Evolutionary conservation across 2,329 filamentous ascomycete genomes (phyloP), one percentile per base, ranked within the genome.

Genomic region (Microcyclospora tardicrescens): DNA sequence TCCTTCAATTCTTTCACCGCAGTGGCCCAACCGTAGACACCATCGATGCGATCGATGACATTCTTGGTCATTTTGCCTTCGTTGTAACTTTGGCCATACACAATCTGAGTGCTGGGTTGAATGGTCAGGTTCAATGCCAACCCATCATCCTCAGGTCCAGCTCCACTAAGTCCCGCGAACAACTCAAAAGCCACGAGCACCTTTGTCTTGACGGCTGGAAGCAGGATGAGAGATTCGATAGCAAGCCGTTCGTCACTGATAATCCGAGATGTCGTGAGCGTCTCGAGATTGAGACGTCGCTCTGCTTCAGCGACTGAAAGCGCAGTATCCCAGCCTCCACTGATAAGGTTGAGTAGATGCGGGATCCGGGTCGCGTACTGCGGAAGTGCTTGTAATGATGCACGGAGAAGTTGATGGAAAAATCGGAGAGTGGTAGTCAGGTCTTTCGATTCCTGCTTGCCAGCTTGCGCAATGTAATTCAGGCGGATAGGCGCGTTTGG

Each of bases 71-170:
- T 79, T 60, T 84, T 86, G 36, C 67, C 72, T 46, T 77, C 75
- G 46, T 84, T 83, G 57, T 87, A 86, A 43, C 73, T 69, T 61
- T 89, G 82, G 0, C 84, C 84, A 55, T 91, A 91, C 2, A 85
- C 65, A 1, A 87, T 75, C 37, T 66, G 68, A 0, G 77, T 81
- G 15, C 63, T 64, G 1, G 55, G 47, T 31, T 43, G 43, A 5
- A 55, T 44, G 4, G 39, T 42, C 1, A 71, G 66, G 5, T 61
- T 61, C 16, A 81, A 62, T 11, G 60, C 57, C 28, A 84, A 66
- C 10, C 79, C 61, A 3, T 69, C 67, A n/a, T 66, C 63, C 1
- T 62, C 61, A 0, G 61, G 61, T 35, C 60, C 64, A 10, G 43
- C 51, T 4, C 37, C 37, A 9, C 60, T 58, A 2, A 69, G 63